phyloP scores from a whole-genome alignment of 2,329 filamentous ascomycete species.

The Colletotrichum euphorbiae region DNA sequence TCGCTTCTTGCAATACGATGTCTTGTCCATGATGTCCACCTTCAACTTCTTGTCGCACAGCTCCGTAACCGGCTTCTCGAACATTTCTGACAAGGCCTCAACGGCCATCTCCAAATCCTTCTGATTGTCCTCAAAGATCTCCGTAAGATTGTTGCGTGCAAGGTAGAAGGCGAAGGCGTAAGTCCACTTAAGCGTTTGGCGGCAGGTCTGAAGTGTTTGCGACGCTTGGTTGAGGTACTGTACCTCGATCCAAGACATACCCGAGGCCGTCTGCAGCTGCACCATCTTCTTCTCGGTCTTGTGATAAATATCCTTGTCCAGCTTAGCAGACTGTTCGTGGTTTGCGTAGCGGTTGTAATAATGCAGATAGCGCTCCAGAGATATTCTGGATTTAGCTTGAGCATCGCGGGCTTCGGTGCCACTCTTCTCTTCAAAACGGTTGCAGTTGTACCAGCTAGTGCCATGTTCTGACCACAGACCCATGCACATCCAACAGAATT shows the following conservation, averaged over 20 bases:
- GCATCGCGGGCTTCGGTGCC: constrained; percentile 90
- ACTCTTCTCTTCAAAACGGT: constrained; percentile 95
- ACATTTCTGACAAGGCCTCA: constrained; percentile 98
- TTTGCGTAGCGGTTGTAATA: constrained; percentile 99
- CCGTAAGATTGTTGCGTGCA: constrained; percentile 93
- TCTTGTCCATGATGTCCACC: constrained; percentile 99
- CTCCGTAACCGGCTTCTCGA: constrained; percentile 94
- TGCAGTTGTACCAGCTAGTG: constrained; percentile 99
- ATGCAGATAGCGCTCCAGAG: constrained; percentile 94
- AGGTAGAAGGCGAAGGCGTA: constrained; percentile 99
- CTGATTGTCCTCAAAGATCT: constrained; percentile 99
- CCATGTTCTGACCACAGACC: constrained; percentile 98
- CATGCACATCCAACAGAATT: constrained; percentile 99
- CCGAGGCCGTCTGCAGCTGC: constrained; percentile 90
- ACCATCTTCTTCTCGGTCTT: constrained; percentile 99
- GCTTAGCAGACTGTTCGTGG: constrained; percentile 95
- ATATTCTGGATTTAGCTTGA: constrained; percentile 90
- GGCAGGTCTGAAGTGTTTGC: constrained; percentile 92
- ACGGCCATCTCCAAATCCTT: constrained; percentile 98
- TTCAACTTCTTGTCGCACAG: constrained; percentile 89
- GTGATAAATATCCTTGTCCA: constrained; percentile 94
- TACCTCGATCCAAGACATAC: constrained; percentile 99
- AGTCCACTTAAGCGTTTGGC: constrained; percentile 99
- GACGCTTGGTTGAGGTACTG: constrained; percentile 96
- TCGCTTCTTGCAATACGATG: constrained; percentile 93